Conservation (phyloP, 2,329 filamentous ascomycete genomes). For the Lachnellula suecica region DNA sequence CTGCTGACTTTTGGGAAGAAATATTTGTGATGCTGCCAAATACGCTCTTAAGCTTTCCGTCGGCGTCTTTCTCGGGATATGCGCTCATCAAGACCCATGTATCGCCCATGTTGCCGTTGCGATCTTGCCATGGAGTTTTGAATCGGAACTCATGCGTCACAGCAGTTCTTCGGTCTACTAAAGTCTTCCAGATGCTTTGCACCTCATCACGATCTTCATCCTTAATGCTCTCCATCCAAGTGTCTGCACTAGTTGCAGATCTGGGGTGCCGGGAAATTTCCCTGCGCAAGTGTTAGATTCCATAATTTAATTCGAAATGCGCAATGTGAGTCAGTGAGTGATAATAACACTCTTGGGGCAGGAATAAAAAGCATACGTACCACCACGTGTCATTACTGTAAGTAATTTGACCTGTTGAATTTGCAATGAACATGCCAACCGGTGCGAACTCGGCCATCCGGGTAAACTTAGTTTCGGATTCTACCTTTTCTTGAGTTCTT, state of each 20-base stretch:
- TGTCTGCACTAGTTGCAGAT: constrained; percentile 55
- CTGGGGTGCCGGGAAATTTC: constrained; percentile 67
- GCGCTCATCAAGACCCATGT: constrained; percentile 79
- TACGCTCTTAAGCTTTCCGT: constrained; percentile 68
- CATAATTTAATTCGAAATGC: not conserved
- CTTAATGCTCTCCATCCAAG: constrained; percentile 72
- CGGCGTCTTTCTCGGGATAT: constrained; percentile 66
- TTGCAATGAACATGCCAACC: constrained; percentile 83
- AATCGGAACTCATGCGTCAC: constrained; percentile 75
- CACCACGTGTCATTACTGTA: constrained; percentile 80
- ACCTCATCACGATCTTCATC: constrained; percentile 63
- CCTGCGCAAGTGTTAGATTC: constrained; percentile 37
- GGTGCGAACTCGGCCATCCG: constrained; percentile 83
- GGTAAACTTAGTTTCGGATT: constrained; percentile 76
- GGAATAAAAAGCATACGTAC: constrained; percentile 5
- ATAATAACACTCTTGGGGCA: not conserved
- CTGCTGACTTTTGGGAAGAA: constrained; percentile 80
- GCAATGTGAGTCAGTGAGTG: not conserved
- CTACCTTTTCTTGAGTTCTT: constrained; percentile 59
- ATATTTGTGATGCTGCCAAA: constrained; percentile 86
- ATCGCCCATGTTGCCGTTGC: constrained; percentile 59
- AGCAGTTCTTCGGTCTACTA: constrained; percentile 60
- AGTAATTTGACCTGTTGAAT: constrained; percentile 66
- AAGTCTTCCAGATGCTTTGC: constrained; percentile 58
- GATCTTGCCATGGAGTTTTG: constrained; percentile 62